A percentile compares a stretch with the other conserved stretches of the same genome.
Evolutionary conservation across 257 asterid species (phyloP).

Genomic region (Rauvolfia tetraphylla): DNA sequence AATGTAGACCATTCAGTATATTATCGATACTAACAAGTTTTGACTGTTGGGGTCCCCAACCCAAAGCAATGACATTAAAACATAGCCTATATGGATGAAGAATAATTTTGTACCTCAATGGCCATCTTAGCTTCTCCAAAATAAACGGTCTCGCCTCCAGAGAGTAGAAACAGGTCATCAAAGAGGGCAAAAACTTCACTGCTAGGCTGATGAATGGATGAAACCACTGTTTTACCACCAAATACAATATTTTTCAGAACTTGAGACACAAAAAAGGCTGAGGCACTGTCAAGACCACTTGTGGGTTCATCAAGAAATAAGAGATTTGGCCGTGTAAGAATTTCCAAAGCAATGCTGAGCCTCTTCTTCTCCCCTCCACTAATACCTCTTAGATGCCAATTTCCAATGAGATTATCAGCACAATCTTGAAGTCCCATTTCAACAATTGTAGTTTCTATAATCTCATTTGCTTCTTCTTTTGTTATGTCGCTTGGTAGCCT

Average conservation of each 20-base stretch:
- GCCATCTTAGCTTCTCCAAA: constrained; percentile 72
- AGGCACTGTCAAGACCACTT: constrained; percentile 78
- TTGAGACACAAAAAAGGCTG: constrained; percentile 74
- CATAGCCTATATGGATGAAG: too few species aligned
- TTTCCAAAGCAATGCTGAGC: constrained; percentile 86
- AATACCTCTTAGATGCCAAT: constrained; percentile 87
- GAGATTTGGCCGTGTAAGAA: constrained; percentile 60
- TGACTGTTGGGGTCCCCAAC: too few species aligned
- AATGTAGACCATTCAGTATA: too few species aligned
- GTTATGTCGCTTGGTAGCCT: constrained; percentile 54
- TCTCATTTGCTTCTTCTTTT: constrained; percentile 31
- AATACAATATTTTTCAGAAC: constrained; percentile 58
- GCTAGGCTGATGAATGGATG: constrained; percentile 96
- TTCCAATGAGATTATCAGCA: constrained; percentile 64
- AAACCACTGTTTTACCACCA: constrained; percentile 58
- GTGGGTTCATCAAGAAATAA: constrained; percentile 90
- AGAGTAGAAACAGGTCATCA: constrained; percentile 69
- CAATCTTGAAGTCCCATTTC: constrained; percentile 86
- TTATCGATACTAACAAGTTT: too few species aligned
- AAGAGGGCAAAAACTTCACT: constrained; percentile 81
- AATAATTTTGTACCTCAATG: constrained; percentile 39
- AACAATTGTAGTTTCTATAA: constrained; percentile 43
- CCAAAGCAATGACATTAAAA: too few species aligned
- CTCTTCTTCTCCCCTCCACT: constrained; percentile 96
- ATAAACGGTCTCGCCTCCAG: constrained; percentile 64